A percentile compares a stretch with the other conserved stretches of the same genome.
These are phyloP conservation scores for Elaphomyces granulatus DNA, from an alignment of 495 filamentous ascomycete genomes.

Conservation along the genomic window DNA sequence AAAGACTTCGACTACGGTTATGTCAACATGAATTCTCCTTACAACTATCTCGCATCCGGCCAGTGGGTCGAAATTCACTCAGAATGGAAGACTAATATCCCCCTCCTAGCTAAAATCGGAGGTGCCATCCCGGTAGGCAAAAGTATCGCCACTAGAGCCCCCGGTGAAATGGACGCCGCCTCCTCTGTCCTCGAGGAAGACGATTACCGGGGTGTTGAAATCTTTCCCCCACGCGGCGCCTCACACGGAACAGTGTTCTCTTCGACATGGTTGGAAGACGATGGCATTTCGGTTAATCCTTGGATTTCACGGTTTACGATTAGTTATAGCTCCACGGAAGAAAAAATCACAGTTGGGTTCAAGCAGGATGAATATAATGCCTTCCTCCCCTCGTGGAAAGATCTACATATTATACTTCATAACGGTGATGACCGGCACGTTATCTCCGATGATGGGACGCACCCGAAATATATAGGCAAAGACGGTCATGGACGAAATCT, in stretches of 20 bases:
- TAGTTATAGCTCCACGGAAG: slow-evolving; percentile 30
- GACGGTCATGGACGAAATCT: slow-evolving; percentile 22
- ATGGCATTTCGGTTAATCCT: slow-evolving; percentile 38
- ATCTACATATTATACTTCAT: slow-evolving; percentile 37
- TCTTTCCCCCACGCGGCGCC: slow-evolving; percentile 40
- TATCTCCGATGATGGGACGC: slow-evolving; percentile 19
- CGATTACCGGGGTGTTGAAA: slow-evolving; percentile 47
- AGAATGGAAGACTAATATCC: slow-evolving; percentile 45
- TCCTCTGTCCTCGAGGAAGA: slow-evolving; percentile 41
- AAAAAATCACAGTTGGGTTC: slow-evolving; percentile 29
- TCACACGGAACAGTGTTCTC: slow-evolving; percentile 25
- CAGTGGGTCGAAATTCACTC: slow-evolving; percentile 45
- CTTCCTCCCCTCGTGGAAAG: slow-evolving; percentile 38
- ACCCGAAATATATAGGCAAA: slow-evolving; percentile 18
- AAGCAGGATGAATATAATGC: slow-evolving; percentile 21
- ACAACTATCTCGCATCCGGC: slow-evolving; percentile 42
- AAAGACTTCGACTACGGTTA: slow-evolving; percentile 37
- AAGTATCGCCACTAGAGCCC: slow-evolving; percentile 38
- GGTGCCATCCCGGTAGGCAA: slow-evolving; percentile 45
- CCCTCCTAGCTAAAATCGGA: slow-evolving; percentile 46
- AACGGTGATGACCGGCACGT: slow-evolving; percentile 35
- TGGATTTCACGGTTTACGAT: slow-evolving; percentile 30
- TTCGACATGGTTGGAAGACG: slow-evolving; percentile 48
- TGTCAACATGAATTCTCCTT: slow-evolving; percentile 46
- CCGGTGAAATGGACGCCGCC: slow-evolving; percentile 37